A percentile compares a stretch with the other conserved stretches of the same genome.
Evolutionary conservation across 192 early-diverging fungal genomes (phyloP).

Genomic region (Rhizoclosmatium globosum): DNA sequence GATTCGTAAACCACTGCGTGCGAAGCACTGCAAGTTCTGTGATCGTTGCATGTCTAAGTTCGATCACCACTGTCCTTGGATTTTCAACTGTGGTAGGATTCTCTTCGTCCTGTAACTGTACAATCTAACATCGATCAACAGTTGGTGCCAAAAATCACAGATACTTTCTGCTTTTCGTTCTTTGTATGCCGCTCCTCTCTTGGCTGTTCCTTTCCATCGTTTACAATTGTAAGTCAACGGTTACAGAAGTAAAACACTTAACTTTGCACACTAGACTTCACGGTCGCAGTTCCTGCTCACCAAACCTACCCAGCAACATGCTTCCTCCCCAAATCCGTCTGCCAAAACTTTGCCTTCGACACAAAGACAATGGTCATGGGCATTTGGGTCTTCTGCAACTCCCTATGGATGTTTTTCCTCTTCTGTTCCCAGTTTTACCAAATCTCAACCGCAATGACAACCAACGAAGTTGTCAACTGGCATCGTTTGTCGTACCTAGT

Average conservation of each 20-base stretch:
- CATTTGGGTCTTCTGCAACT: conserved; percentile 80
- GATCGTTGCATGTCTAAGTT: conserved; percentile 93
- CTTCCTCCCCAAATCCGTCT: conserved; percentile 52
- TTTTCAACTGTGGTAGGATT: conserved; percentile 82
- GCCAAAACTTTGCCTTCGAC: conserved; percentile 80
- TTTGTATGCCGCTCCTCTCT: conserved; percentile 69
- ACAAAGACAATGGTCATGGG: conserved; percentile 73
- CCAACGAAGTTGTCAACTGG: conserved; percentile 89
- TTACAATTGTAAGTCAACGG: conserved; percentile 65
- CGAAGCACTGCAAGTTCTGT: conserved; percentile 94
- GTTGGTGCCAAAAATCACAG: conserved; percentile 90
- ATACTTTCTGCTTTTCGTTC: conserved; percentile 83
- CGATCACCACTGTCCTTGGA: conserved; percentile 96
- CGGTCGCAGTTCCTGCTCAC: conserved; percentile 19
- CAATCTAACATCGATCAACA: conserved; percentile 18
- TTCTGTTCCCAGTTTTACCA: conserved; percentile 80
- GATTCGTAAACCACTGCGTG: conserved; percentile 84
- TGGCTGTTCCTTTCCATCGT: conserved; percentile 68
- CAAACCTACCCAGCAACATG: conserved; percentile 38
- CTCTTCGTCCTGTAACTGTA: conserved; percentile 33
- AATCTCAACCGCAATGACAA: conserved; percentile 80
- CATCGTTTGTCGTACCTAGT: conserved; percentile 72
- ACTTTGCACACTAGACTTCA: conserved; percentile 22
- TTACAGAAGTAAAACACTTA: conserved; percentile 19
- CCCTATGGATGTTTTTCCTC: conserved; percentile 84